Evolutionary conservation across 2,329 filamentous ascomycete genomes (phyloP), one percentile per base, ranked within the genome.

Genomic region (Scedosporium aurantiacum): DNA sequence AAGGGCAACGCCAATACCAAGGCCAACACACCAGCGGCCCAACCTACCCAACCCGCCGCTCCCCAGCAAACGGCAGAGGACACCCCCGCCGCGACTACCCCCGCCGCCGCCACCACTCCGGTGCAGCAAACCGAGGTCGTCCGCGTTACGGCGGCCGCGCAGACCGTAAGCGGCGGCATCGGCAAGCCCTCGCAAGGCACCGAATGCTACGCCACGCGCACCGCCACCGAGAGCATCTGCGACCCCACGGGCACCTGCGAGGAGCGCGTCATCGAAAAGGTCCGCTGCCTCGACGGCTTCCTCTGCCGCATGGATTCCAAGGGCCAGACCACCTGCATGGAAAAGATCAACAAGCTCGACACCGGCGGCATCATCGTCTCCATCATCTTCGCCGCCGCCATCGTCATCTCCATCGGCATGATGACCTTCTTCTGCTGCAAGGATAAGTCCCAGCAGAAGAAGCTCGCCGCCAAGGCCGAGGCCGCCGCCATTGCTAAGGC

Each of bases 381-480:
- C 67, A 71, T 80, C 64, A 66, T 78, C 69, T 77, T 85, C 43
- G 77, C 72, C 61, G 64, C 70, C n/a, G 71, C 69, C 63, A 66
- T 78, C 63, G 68, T 71, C 64, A 52, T 73, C 59, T 70, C 73
- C 65, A 63, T 78, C 63, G 70, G 67, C 57, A 65, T 71, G 64
- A 70, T 84, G 61, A 75, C 77, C 67, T 78, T 78, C 74, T 72
- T 78, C 65, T 83, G 79, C 77, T 79, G 76, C 74, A 73, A 73
- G 64, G 81, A 84, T 65, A 73, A 76, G 66, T 70, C 70, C 69
- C 65, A 73, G 66, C 74, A 80, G 67, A 75, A 74, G 69, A 71
- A 73, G 56, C 69, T 75, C 40, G 70, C 70, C 60, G 76, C 76
- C 63, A 75, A 76, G 65, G 75, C 75, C 63, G 80, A 83, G 71